A percentile compares a stretch with the other conserved stretches of the same genome.
Evolutionary conservation across 2,329 filamentous ascomycete species (phyloP).

Genomic region (Ceratocystis papillata): DNA sequence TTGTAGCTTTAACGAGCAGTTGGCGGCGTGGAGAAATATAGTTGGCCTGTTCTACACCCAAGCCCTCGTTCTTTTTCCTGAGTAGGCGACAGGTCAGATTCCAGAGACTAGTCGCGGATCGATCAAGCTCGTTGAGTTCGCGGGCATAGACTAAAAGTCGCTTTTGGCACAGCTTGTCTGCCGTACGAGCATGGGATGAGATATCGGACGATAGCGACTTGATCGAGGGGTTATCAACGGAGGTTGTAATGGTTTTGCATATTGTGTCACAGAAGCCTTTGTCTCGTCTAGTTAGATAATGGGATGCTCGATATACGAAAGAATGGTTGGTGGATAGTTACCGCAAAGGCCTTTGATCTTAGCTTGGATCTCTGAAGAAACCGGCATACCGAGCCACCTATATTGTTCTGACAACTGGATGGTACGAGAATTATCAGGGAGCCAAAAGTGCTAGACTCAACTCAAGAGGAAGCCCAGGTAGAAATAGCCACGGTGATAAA

Average conservation of each 20-base stretch:
- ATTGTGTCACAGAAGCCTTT: constrained; percentile 23
- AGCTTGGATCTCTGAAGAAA: background rate
- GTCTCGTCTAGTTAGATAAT: constrained; percentile 2
- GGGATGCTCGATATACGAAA: background rate
- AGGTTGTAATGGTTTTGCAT: constrained; percentile 22
- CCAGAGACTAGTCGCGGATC: constrained; percentile 51
- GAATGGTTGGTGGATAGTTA: background rate
- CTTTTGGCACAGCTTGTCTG: constrained; percentile 24
- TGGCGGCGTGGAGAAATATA: constrained; percentile 24
- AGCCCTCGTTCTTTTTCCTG: constrained; percentile 43
- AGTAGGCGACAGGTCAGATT: constrained; percentile 50
- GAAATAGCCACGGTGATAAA: background rate
- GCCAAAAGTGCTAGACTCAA: background rate
- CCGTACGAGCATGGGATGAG: constrained; percentile 28
- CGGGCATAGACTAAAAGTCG: background rate
- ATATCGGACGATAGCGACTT: constrained; percentile 30
- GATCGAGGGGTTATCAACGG: constrained; percentile 25
- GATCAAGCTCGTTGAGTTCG: constrained; percentile 41
- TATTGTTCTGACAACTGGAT: background rate
- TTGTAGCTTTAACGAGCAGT: constrained; percentile 35
- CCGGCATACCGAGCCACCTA: background rate
- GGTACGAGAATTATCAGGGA: background rate
- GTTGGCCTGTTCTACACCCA: constrained; percentile 27
- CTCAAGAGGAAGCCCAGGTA: background rate
- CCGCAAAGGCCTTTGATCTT: constrained; percentile 15